Base-by-base conservation (phyloP, 2,329 filamentous ascomycete species). In the Hansfordia pulvinata region DNA sequence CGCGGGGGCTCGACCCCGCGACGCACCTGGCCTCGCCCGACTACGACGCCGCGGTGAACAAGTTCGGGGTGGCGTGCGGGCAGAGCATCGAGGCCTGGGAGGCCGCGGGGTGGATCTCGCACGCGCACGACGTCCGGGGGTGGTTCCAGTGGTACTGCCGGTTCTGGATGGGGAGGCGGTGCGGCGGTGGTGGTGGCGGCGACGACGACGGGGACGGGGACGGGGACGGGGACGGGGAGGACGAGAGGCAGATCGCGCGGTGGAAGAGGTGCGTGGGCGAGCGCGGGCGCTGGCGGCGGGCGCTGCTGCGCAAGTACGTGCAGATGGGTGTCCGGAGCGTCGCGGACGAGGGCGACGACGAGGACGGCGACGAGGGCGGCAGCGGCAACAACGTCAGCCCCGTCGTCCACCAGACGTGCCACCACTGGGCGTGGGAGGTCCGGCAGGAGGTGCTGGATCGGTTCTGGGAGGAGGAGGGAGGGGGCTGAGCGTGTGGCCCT, bases 91-190 rank as follows among this genome's bases (percentile, higher is more conserved):
- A 68, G 36, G 54, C 64, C 34, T 69, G 64, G 64, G 64, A 69
- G 37, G 58, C 56, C 0, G 52, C 52, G 4, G 64, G 65, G 0
- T 70, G 64, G 64, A 68, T 69, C 25, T 49, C 51, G n/a, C 63
- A 66, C 34, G 49, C 52, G 14, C 55, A 57, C 28, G 64, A 69
- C 39, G 57, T 65, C 2, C 41, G 65, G 23, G 64, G 64, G 5
- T 70, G 62, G 64, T 67, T 68, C 35, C 64, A 69, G 38, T 69
- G 64, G 64, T 69, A 67, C 38, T 58, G 54, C 25, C 53, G 62
- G 0, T 68, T 67, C 40, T 68, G 58, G 42, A 49, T 48, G 13
- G 63, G 64, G 0, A 38, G 64, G 20, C 43, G 64, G 15, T 64
- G 63, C 34, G 58, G 51, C 1, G 62, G 67, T 27, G n/a, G n/a